Conservation (phyloP, 805 yeast genomes). For the Scheffersomyces coipomensis region DNA sequence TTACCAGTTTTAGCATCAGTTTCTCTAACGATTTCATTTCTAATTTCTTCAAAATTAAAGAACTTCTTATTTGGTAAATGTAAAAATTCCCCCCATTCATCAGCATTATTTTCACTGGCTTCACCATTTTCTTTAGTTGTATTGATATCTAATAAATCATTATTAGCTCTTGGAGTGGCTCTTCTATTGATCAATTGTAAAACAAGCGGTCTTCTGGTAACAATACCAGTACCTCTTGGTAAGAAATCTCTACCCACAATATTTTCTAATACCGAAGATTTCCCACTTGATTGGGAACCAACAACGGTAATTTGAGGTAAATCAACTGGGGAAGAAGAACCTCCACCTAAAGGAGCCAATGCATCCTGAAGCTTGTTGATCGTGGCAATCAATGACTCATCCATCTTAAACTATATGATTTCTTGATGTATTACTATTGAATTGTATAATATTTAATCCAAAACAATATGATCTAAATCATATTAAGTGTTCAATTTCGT, state of each 20-base stretch:
- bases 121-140: slow-evolving; percentile 45
- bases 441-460: not conserved
- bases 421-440: too few species aligned
- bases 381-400: slow-evolving; percentile 74
- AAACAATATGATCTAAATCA: too few species aligned
- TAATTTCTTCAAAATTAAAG: slow-evolving; percentile 83
- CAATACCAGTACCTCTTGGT: slow-evolving; percentile 92
- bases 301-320: slow-evolving; percentile 94
- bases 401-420: slow-evolving; percentile 69
- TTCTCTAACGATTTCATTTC: slow-evolving; percentile 87
- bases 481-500: too few species aligned
- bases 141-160: slow-evolving; percentile 45
- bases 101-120: slow-evolving; percentile 65
- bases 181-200: slow-evolving; percentile 77
- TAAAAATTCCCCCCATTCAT: slow-evolving; percentile 97
- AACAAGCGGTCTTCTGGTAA: slow-evolving; percentile 84
- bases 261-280: slow-evolving; percentile 85
- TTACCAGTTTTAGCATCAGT: slow-evolving; percentile 82
- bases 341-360: slow-evolving; percentile 93
- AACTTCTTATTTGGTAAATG: slow-evolving; percentile 88
- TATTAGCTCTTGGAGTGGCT: slow-evolving; percentile 23
- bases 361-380: slow-evolving; percentile 94
- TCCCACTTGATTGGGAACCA: slow-evolving; percentile 89
- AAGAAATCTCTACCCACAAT: slow-evolving; percentile 89
- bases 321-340: slow-evolving; percentile 85